Conservation (phyloP, 495 filamentous ascomycete genomes). For the Penicillium maclennaniae region DNA sequence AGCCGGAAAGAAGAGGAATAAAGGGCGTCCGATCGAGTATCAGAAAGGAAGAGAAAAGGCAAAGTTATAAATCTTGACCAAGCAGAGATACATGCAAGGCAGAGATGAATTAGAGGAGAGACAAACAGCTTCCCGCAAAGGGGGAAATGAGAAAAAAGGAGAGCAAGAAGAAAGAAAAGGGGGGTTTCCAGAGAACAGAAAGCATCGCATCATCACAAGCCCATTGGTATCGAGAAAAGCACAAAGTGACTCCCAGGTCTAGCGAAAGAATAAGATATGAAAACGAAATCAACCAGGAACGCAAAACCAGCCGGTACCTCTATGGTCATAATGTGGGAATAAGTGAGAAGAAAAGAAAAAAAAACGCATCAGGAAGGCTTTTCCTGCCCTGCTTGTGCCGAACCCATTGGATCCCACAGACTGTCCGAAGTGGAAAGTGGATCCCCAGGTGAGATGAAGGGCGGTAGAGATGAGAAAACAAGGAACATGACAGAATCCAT, state of each 20-base stretch:
- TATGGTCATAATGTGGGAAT: conserved; percentile 41
- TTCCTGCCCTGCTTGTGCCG: conserved; percentile 25
- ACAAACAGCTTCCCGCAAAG: conserved; percentile 3
- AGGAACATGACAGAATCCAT: conserved; percentile 20
- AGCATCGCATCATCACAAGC: conserved; percentile 33
- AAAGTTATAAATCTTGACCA: conserved; percentile 14
- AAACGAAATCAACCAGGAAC: conserved; percentile 36
- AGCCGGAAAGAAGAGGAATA: conserved; percentile 1
- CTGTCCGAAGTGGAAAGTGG: conserved; percentile 4
- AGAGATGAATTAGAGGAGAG: conserved; percentile 16
- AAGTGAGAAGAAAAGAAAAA: conserved; percentile 16
- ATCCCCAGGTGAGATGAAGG: conserved; percentile 10
- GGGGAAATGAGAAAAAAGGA: conserved; percentile 10
- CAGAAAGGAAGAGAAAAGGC: conserved; percentile 8
- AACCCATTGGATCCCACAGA: conserved; percentile 24
- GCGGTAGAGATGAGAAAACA: conserved; percentile 19
- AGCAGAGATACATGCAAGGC: conserved; percentile 16
- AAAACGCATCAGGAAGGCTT: conserved; percentile 13
- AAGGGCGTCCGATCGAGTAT: background rate
- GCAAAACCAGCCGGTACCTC: conserved; percentile 45
- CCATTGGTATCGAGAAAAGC: conserved; percentile 32
- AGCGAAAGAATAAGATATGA: conserved; percentile 40
- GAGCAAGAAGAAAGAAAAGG: conserved; percentile 10
- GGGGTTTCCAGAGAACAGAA: conserved; percentile 21
- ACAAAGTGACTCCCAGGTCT: conserved; percentile 36